These are phyloP conservation scores for Xylaria sp. DNA, from an alignment of 2,329 filamentous ascomycete genomes.

Conservation along the genomic window DNA sequence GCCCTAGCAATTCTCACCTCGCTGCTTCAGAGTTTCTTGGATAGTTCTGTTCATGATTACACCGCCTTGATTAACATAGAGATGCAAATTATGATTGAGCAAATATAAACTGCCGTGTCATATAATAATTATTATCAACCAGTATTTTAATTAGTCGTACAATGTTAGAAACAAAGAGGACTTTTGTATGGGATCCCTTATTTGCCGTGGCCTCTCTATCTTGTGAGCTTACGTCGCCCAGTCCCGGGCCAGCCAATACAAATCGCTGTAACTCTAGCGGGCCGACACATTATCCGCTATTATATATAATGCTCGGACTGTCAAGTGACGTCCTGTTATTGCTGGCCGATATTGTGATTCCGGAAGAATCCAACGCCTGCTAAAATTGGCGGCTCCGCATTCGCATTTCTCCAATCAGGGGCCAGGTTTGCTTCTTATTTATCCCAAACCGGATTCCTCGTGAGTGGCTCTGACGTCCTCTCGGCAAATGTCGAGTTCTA, in stretches of 20 bases:
- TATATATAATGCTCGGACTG: constrained; percentile 20
- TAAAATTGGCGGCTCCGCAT: constrained; percentile 26
- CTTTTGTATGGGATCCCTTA: background rate
- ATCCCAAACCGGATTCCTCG: constrained; percentile 27
- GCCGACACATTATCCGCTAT: constrained; percentile 29
- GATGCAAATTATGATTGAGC: background rate
- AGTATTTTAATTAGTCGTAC: background rate
- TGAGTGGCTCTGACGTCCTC: constrained; percentile 9
- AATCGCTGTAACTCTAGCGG: constrained; percentile 17
- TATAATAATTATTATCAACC: background rate
- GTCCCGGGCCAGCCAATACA: constrained; percentile 3
- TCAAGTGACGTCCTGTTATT: constrained; percentile 31
- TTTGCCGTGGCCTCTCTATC: constrained; percentile 9
- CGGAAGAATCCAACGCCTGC: constrained; percentile 29
- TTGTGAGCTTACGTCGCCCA: constrained; percentile 10
- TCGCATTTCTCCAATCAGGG: constrained; percentile 26
- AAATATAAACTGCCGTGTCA: constrained; percentile 23
- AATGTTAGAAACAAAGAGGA: background rate
- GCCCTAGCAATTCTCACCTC: background rate
- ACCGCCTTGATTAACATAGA: background rate
- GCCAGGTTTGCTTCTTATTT: constrained; percentile 21
- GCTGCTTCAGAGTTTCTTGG: background rate
- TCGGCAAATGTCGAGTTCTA: constrained; percentile 27
- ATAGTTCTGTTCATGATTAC: background rate
- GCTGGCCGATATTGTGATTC: constrained; percentile 28